Evolutionary conservation across 225 moss, liverwort and hornwort species (phyloP).

Genomic region (Polytrichum commune): DNA sequence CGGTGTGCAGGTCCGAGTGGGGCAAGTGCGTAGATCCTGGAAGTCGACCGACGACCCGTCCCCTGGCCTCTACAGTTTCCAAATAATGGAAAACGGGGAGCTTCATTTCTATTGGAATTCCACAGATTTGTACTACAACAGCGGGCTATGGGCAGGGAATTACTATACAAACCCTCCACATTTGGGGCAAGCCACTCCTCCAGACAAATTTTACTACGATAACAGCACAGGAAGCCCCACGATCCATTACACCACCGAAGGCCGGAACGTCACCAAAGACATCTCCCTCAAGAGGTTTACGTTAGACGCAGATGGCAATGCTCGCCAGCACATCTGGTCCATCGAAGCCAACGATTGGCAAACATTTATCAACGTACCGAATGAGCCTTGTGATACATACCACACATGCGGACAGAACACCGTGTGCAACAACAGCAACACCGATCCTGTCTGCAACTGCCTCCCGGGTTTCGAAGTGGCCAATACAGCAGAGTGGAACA

Average conservation of each 20-base stretch:
- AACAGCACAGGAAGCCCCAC: conserved; percentile 28
- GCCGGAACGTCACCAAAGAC: conserved; percentile 19
- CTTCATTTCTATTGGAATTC: conserved; percentile 27
- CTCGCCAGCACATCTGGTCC: conserved; percentile 41
- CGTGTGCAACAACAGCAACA: conserved; percentile 20
- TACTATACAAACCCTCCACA: conserved; percentile 29
- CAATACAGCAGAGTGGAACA: conserved; percentile 11
- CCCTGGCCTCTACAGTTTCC: conserved; percentile 29
- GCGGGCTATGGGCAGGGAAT: conserved; percentile 24
- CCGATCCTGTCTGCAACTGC: conserved; percentile 23
- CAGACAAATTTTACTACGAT: conserved; percentile 27
- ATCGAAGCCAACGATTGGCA: conserved; percentile 29
- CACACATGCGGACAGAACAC: conserved; percentile 31
- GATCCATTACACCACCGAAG: conserved; percentile 29
- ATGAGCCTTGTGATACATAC: conserved; percentile 24
- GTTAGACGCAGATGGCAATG: conserved; percentile 25
- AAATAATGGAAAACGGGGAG: conserved; percentile 17
- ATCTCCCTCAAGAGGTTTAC: conserved; percentile 32
- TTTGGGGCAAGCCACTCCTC: conserved; percentile 24
- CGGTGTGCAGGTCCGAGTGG: conserved; percentile 23
- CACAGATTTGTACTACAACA: conserved; percentile 26
- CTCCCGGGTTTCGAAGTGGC: conserved; percentile 18
- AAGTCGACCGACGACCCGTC: conserved; percentile 26
- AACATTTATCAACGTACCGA: conserved; percentile 32
- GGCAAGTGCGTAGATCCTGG: conserved; percentile 26